phyloP scores from a whole-genome alignment of 176 grass and related monocot species.

The Rhipidocladum racemiflorum region DNA sequence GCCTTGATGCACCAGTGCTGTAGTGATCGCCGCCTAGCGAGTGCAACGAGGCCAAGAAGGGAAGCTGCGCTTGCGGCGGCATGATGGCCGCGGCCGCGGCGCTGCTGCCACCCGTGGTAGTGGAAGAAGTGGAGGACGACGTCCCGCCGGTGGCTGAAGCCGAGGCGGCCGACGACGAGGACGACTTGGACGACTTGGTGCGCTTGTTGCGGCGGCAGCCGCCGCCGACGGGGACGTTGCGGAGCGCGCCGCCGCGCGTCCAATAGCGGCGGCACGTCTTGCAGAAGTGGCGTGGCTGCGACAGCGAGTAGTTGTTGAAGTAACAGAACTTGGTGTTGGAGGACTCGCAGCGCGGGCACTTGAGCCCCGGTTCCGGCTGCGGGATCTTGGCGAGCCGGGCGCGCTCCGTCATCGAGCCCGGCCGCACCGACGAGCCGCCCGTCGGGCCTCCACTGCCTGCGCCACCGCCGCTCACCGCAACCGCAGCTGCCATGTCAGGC shows the following conservation, averaged over 20 bases:
- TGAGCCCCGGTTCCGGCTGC: slow-evolving; percentile 76
- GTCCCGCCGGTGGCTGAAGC: slow-evolving; percentile 27
- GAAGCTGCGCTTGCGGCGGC: slow-evolving; percentile 41
- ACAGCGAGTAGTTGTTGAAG: slow-evolving; percentile 97
- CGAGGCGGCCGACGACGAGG: slow-evolving; percentile 46
- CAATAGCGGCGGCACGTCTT: slow-evolving; percentile 97
- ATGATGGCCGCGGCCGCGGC: slow-evolving; percentile 10
- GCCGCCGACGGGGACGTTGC: slow-evolving; percentile 83
- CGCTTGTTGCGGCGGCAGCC: slow-evolving; percentile 93
- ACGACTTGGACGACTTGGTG: slow-evolving; percentile 65
- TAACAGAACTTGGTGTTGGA: slow-evolving; percentile 98
- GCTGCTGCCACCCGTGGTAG: slow-evolving; percentile 25
- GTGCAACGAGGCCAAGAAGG: slow-evolving; percentile 68
- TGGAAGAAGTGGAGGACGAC: slow-evolving; percentile 53
- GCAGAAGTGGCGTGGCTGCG: slow-evolving; percentile 98
- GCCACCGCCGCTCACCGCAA: not conserved
- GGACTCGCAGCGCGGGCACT: slow-evolving; percentile 96
- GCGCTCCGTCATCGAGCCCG: slow-evolving; percentile 65
- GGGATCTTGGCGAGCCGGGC: slow-evolving; percentile 68
- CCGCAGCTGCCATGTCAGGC: slow-evolving; percentile 38
- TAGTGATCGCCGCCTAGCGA: slow-evolving; percentile 48
- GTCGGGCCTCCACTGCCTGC: not conserved
- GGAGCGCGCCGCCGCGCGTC: slow-evolving; percentile 77
- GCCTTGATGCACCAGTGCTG: slow-evolving; percentile 44
- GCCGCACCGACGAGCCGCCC: slow-evolving; percentile 16